Evolutionary conservation across 2,329 filamentous ascomycete genomes (phyloP).

Genomic region (Colletotrichum falcatum): DNA sequence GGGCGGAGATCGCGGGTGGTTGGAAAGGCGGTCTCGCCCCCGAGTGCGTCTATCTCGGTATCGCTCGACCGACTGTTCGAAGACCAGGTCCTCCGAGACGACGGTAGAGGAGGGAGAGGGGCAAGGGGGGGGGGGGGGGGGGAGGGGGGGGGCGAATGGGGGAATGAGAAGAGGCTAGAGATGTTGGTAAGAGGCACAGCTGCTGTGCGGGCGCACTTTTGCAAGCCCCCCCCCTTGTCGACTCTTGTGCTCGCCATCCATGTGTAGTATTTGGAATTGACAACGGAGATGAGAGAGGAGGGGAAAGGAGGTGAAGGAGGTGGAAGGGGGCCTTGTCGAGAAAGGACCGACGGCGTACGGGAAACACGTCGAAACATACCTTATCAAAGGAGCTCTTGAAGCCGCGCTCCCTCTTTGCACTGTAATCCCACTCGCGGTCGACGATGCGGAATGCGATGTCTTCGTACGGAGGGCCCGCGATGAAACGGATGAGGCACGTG

Average conservation of each 20-base stretch:
- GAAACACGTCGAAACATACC: constrained; percentile 61
- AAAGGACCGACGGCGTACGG: not conserved
- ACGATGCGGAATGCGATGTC: constrained; percentile 98
- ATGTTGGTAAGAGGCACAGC: not conserved
- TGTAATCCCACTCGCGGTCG: constrained; percentile 99
- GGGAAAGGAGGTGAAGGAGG: not conserved
- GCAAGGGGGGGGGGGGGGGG: not conserved
- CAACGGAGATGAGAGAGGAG: not conserved
- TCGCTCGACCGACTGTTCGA: constrained; percentile 13
- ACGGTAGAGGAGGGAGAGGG: constrained; percentile 3
- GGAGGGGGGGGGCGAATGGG: not conserved
- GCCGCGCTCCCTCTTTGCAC: constrained; percentile 91
- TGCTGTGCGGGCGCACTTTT: constrained; percentile 30
- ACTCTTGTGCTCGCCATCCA: constrained; percentile 18
- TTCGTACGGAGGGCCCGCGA: constrained; percentile 94
- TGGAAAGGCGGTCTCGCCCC: constrained; percentile 4
- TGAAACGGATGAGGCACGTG: constrained; percentile 95
- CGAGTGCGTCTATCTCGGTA: constrained; percentile 18
- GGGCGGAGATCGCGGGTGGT: not conserved
- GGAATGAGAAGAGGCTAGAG: constrained; percentile 2
- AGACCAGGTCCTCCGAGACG: constrained; percentile 16
- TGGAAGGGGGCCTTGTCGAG: not conserved
- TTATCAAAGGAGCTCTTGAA: constrained; percentile 98
- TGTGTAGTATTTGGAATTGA: constrained; percentile 28
- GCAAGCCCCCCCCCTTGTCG: not conserved